A percentile compares a stretch with the other conserved stretches of the same genome.
phyloP scores from a whole-genome alignment of 2,329 filamentous ascomycete species.

The Ilyonectria mors-panacis region DNA sequence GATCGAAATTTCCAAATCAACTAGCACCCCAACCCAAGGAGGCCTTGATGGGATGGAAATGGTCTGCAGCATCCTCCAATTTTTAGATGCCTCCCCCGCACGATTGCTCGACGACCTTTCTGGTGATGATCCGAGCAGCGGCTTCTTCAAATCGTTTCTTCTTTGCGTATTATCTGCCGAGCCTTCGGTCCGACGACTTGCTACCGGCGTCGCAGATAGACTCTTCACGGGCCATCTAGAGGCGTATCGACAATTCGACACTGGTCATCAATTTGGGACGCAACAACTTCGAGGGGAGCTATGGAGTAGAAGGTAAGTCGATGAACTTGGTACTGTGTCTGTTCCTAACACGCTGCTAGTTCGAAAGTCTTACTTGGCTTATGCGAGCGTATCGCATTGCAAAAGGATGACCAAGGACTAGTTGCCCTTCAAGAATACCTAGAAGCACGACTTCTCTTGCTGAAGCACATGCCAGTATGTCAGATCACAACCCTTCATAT shows the following conservation, averaged over 20 bases:
- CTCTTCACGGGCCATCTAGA: conserved; percentile 58
- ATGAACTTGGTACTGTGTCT: not conserved
- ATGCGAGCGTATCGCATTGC: conserved; percentile 63
- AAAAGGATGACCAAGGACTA: conserved; percentile 61
- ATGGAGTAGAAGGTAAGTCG: conserved; percentile 68
- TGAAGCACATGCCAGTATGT: conserved; percentile 66
- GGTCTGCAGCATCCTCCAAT: conserved; percentile 65
- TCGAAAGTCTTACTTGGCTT: conserved; percentile 61
- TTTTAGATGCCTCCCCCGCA: conserved; percentile 66
- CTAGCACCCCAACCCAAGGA: conserved; percentile 19
- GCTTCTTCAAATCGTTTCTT: conserved; percentile 66
- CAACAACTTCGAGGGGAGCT: conserved; percentile 57
- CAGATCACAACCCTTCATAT: not conserved
- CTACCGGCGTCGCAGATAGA: conserved; percentile 62
- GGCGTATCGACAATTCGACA: conserved; percentile 47
- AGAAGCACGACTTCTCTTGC: conserved; percentile 66
- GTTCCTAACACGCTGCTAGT: conserved; percentile 37
- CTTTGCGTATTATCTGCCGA: conserved; percentile 69
- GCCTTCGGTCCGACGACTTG: conserved; percentile 63
- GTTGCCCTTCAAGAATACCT: conserved; percentile 69
- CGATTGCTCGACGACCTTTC: conserved; percentile 52
- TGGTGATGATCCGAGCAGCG: conserved; percentile 40
- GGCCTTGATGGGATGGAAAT: conserved; percentile 43
- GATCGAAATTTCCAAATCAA: conserved; percentile 39
- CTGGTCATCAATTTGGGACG: conserved; percentile 44